These are phyloP conservation scores for Spizellomyces punctatus DNA, from an alignment of 192 early-diverging fungal species.

Conservation along the genomic window DNA sequence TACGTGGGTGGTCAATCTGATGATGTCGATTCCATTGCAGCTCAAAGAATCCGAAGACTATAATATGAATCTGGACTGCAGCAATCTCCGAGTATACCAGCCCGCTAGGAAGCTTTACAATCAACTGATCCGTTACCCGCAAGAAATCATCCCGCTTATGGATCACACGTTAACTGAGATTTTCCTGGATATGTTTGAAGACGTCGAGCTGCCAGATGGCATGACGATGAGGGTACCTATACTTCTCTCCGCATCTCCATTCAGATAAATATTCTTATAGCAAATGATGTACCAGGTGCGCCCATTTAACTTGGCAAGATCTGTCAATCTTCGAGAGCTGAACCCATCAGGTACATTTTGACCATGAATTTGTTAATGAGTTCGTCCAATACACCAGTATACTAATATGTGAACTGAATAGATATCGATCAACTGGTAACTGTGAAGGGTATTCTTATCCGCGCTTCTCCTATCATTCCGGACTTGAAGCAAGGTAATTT, in stretches of 20 bases:
- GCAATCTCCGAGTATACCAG: conserved; percentile 74
- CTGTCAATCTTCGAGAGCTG: conserved; percentile 91
- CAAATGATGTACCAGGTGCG: conserved; percentile 57
- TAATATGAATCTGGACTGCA: conserved; percentile 88
- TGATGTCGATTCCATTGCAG: conserved; percentile 33
- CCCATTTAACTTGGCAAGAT: conserved; percentile 78
- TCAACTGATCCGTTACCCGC: conserved; percentile 89
- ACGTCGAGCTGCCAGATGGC: conserved; percentile 59
- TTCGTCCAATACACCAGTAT: neutral
- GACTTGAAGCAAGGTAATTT: conserved; percentile 80
- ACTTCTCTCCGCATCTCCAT: neutral
- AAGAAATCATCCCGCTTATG: conserved; percentile 93
- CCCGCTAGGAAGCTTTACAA: conserved; percentile 74
- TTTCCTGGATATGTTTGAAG: conserved; percentile 69
- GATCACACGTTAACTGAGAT: conserved; percentile 83
- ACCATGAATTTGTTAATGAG: neutral
- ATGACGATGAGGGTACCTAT: conserved; percentile 54
- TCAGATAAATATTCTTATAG: conserved; percentile 4
- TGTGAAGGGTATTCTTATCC: conserved; percentile 91
- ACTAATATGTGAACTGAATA: conserved; percentile 21
- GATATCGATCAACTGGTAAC: conserved; percentile 97
- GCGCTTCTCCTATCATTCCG: conserved; percentile 89
- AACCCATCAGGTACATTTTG: conserved; percentile 72
- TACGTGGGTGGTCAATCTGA: conserved; percentile 2
- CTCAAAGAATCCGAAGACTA: conserved; percentile 68